Percentiles rank a stretch among this genome's conserved stretches.
Evolutionary conservation across 1,284 basidiomycete species (phyloP).

Genomic region (Malassezia vespertilionis): DNA sequence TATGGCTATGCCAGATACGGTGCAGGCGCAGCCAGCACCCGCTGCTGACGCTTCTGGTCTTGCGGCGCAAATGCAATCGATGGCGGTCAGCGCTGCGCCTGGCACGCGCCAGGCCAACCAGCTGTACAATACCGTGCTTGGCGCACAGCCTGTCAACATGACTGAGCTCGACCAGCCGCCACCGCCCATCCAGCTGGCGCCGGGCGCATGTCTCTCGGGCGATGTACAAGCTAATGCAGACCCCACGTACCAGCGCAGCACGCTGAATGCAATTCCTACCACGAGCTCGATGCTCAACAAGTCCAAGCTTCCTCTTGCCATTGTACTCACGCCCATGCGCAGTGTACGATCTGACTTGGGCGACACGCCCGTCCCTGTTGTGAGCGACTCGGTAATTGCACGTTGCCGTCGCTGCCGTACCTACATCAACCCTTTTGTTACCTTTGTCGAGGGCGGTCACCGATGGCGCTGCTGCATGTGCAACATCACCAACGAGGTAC

Average conservation of each 20-base stretch:
- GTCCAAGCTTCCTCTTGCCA: conserved; percentile 80
- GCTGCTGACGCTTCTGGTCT: neutral
- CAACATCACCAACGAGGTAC: conserved; percentile 94
- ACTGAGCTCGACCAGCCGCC: conserved; percentile 68
- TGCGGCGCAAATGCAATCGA: conserved; percentile 65
- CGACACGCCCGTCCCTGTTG: conserved; percentile 70
- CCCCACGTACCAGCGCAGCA: conserved; percentile 81
- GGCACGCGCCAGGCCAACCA: conserved; percentile 10
- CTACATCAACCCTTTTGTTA: conserved; percentile 97
- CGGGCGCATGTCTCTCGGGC: conserved; percentile 66
- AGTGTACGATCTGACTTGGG: conserved; percentile 54
- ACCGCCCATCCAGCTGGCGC: conserved; percentile 77
- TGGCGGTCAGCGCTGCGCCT: conserved; percentile 57
- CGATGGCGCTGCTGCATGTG: conserved; percentile 99
- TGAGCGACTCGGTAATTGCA: conserved; percentile 89
- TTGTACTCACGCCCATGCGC: conserved; percentile 85
- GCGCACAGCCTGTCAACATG: conserved; percentile 58
- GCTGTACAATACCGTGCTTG: conserved; percentile 18
- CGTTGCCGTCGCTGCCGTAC: conserved; percentile 92
- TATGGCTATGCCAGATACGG: conserved; percentile 39
- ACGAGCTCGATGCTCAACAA: conserved; percentile 80
- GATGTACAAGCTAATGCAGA: conserved; percentile 74
- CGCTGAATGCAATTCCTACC: conserved; percentile 85
- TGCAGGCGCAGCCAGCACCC: conserved; percentile 37
- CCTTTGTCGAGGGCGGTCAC: conserved; percentile 95